phyloP scores from a whole-genome alignment of 2,329 filamentous ascomycete species.

The Westerdykella aurantiaca region DNA sequence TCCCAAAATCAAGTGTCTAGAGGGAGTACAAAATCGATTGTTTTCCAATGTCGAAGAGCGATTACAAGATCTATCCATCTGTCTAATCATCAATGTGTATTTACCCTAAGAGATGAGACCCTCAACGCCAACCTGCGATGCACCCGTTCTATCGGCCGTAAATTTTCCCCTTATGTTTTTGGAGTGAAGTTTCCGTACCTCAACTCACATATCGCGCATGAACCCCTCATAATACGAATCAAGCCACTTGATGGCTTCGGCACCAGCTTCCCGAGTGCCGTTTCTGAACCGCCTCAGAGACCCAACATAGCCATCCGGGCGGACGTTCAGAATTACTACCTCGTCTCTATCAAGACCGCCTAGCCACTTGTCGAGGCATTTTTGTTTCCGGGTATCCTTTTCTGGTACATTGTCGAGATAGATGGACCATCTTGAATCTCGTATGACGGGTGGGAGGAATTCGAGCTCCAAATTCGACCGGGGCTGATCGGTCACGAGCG shows the following conservation, averaged over 20 bases:
- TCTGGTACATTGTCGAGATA: constrained; percentile 62
- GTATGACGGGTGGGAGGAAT: constrained; percentile 57
- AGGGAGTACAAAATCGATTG: background rate
- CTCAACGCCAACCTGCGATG: no score
- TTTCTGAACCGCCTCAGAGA: constrained; percentile 47
- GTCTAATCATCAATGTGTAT: no score
- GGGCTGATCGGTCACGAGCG: constrained; percentile 56
- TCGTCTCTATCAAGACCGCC: constrained; percentile 53
- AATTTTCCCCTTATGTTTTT: no score
- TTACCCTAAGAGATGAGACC: no score
- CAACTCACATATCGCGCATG: constrained; percentile 26
- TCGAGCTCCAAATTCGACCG: constrained; percentile 61
- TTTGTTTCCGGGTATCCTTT: constrained; percentile 46
- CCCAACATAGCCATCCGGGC: constrained; percentile 70
- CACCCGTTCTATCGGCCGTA: no score
- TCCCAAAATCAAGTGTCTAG: background rate
- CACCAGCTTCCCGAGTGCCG: constrained; percentile 24
- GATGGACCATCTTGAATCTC: constrained; percentile 64
- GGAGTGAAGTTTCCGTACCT: no score
- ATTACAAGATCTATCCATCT: no score
- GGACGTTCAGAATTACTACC: constrained; percentile 61
- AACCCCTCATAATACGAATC: constrained; percentile 49
- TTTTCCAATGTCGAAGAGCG: background rate
- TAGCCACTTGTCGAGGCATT: constrained; percentile 64
- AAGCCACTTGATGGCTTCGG: constrained; percentile 41